These are phyloP conservation scores for Nannochloropsis granulata DNA, from an alignment of 108 stramenopile species.

Conservation along the genomic window DNA sequence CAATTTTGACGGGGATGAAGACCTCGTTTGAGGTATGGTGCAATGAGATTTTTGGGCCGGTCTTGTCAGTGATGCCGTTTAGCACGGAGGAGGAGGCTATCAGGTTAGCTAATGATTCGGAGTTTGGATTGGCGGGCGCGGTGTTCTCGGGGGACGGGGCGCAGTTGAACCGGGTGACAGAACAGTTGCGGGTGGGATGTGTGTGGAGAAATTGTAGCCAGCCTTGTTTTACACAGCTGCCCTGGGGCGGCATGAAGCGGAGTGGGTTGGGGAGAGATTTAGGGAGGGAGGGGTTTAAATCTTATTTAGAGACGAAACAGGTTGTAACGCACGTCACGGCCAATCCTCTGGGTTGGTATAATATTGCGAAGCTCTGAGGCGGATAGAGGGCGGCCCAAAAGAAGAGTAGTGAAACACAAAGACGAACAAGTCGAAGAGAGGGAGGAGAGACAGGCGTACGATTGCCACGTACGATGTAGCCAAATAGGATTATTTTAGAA, in stretches of 20 bases:
- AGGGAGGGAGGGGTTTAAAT: slow-evolving; percentile 60
- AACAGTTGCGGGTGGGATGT: slow-evolving; percentile 51
- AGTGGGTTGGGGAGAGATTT: slow-evolving; percentile 95
- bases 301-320: slow-evolving; percentile 78
- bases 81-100: slow-evolving; percentile 39
- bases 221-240: slow-evolving; percentile 40
- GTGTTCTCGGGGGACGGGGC: slow-evolving; percentile 24
- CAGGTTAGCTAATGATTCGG: slow-evolving; percentile 32
- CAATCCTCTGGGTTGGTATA: not conserved
- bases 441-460: too few species aligned
- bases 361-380: not conserved
- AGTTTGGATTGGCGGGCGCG: slow-evolving; percentile 41
- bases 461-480: too few species aligned
- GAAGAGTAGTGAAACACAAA: not conserved
- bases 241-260: slow-evolving; percentile 93
- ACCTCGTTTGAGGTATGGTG: slow-evolving; percentile 45
- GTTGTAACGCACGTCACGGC: not conserved
- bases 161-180: slow-evolving; percentile 25
- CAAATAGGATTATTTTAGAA: too few species aligned
- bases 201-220: slow-evolving; percentile 39
- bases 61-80: slow-evolving; percentile 36
- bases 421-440: too few species aligned
- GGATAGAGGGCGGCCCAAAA: not conserved
- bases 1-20: slow-evolving; percentile 55
- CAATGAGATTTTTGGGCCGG: slow-evolving; percentile 54